Evolutionary conservation across 352 stramenopile species (phyloP).

Genomic region (Pythium aphanidermatum): DNA sequence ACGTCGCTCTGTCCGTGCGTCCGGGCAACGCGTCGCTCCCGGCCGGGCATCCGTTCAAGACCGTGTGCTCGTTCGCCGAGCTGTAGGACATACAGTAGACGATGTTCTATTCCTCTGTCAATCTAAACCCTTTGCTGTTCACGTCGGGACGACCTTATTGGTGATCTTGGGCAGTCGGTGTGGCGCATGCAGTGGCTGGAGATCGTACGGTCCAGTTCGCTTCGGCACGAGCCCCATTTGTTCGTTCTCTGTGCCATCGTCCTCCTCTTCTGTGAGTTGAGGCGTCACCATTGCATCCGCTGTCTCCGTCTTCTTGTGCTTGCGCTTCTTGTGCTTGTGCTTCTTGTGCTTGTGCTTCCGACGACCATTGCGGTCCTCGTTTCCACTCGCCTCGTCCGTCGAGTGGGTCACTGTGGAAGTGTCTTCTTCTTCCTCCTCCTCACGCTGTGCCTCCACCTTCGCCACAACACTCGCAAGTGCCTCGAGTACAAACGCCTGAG

Average conservation of each 20-base stretch:
- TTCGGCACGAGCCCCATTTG: constrained; percentile 7
- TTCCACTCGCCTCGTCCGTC: too few species aligned
- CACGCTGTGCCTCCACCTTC: too few species aligned
- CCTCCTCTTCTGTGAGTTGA: neutral
- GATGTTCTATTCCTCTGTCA: neutral
- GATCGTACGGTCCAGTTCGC: neutral
- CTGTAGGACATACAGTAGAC: constrained; percentile 33
- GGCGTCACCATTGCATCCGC: too few species aligned
- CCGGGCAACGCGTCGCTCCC: constrained; percentile 82
- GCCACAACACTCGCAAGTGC: too few species aligned
- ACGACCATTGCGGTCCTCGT: neutral
- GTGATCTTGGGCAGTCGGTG: constrained; percentile 13
- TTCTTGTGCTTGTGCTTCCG: constrained; percentile 10
- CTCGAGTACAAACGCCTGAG: too few species aligned
- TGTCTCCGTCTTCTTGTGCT: constrained; percentile 7
- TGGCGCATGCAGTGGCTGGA: constrained; percentile 14
- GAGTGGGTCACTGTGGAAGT: too few species aligned
- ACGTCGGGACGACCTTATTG: constrained; percentile 18
- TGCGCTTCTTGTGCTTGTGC: constrained; percentile 8
- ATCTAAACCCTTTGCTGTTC: too few species aligned
- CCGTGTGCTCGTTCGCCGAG: constrained; percentile 57
- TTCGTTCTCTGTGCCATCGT: neutral
- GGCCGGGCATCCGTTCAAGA: constrained; percentile 39
- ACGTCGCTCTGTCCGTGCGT: constrained; percentile 72
- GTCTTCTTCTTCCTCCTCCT: too few species aligned